phyloP scores from a whole-genome alignment of 2,329 filamentous ascomycete genomes.

The Macroventuria anomochaeta region DNA sequence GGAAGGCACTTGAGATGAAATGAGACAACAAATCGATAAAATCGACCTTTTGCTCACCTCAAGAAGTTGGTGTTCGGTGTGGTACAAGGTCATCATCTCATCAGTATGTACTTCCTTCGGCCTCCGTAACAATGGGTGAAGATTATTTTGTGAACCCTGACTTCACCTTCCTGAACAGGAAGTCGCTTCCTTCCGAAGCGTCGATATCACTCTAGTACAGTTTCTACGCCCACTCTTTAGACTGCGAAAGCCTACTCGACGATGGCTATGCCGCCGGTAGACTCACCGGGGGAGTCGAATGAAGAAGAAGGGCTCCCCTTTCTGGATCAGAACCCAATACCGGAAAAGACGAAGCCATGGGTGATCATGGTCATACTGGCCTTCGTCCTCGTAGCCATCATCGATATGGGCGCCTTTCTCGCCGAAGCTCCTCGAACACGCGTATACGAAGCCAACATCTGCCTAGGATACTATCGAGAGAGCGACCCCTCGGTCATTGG shows the following conservation, averaged over 20 bases:
- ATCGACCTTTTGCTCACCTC: too few species aligned
- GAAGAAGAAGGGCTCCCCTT: constrained; percentile 32
- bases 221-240: neutral
- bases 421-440: constrained; percentile 55
- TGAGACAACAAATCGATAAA: too few species aligned
- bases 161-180: neutral
- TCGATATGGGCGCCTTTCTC: constrained; percentile 56
- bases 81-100: constrained; percentile 1
- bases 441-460: constrained; percentile 58
- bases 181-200: neutral
- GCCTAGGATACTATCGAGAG: constrained; percentile 53
- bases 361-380: constrained; percentile 43
- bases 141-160: neutral
- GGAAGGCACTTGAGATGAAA: too few species aligned
- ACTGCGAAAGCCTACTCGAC: neutral
- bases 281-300: constrained; percentile 20
- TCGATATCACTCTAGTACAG: neutral
- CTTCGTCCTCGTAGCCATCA: constrained; percentile 52
- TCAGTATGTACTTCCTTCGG: neutral
- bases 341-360: constrained; percentile 40
- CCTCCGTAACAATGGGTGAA: neutral
- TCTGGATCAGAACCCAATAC: constrained; percentile 7
- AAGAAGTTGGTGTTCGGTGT: too few species aligned
- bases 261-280: constrained; percentile 16
- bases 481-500: constrained; percentile 54